Evolutionary conservation across 306 rosid species (phyloP).

Genomic region (Medicago lupulina): DNA sequence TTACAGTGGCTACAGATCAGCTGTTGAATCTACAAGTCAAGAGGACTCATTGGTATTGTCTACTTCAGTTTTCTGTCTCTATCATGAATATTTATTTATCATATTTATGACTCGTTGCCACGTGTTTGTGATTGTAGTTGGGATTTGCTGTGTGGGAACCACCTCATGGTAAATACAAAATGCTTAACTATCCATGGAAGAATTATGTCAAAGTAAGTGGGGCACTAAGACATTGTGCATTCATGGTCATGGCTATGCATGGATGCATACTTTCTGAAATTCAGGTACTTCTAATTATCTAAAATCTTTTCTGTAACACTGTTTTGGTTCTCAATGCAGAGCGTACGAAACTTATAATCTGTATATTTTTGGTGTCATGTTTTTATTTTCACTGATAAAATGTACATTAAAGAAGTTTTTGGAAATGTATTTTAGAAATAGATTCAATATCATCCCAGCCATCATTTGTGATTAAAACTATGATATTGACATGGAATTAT

Average conservation of each 20-base stretch:
- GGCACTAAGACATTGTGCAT: constrained; percentile 88
- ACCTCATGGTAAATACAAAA: constrained; percentile 88
- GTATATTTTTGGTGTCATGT: no score
- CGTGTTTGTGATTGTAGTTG: constrained; percentile 58
- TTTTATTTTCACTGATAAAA: no score
- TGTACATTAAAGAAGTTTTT: no score
- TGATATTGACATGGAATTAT: neutral
- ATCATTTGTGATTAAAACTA: no score
- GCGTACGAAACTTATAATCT: no score
- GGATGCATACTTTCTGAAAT: constrained; percentile 97
- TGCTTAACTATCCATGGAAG: constrained; percentile 89
- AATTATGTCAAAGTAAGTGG: constrained; percentile 90
- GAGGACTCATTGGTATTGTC: constrained; percentile 85
- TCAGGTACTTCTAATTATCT: constrained; percentile 60
- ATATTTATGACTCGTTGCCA: constrained; percentile 36
- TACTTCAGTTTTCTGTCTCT: constrained; percentile 33
- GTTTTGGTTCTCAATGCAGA: neutral
- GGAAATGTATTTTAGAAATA: no score
- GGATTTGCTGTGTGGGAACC: constrained; percentile 99
- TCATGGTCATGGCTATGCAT: constrained; percentile 92
- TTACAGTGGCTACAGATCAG: constrained; percentile 85
- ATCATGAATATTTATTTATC: neutral
- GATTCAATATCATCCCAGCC: no score
- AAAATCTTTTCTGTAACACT: neutral
- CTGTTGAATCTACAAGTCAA: constrained; percentile 84